phyloP scores from a whole-genome alignment of 176 grass and related monocot genomes.

The Bromus sterilis region DNA sequence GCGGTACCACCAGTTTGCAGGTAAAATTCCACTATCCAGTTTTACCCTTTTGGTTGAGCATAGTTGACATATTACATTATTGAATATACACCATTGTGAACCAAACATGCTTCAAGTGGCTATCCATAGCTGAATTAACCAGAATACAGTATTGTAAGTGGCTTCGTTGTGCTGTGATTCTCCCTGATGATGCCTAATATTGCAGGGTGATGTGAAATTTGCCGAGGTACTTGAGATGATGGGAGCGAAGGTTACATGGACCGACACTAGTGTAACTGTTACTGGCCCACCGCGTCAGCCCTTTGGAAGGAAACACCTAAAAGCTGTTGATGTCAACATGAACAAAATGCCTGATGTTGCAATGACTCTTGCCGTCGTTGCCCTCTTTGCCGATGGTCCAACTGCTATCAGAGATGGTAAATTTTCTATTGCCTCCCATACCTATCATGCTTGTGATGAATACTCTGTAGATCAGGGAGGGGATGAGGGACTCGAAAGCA shows the following conservation, averaged over 20 bases:
- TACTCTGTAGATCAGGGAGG: neutral
- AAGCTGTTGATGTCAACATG: slow-evolving; percentile 94
- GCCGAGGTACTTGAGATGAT: slow-evolving; percentile 97
- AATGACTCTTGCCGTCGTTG: slow-evolving; percentile 96
- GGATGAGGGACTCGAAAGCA: neutral
- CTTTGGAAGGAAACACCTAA: slow-evolving; percentile 68
- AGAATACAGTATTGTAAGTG: neutral
- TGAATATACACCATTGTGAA: neutral
- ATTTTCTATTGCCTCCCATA: neutral
- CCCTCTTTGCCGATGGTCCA: slow-evolving; percentile 89
- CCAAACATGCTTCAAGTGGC: neutral
- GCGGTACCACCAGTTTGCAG: slow-evolving; percentile 92
- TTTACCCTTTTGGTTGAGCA: neutral
- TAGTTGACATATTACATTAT: neutral
- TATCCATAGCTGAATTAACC: neutral
- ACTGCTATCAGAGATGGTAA: slow-evolving; percentile 98
- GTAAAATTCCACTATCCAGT: slow-evolving; percentile 3
- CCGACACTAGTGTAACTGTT: slow-evolving; percentile 81
- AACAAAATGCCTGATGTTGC: slow-evolving; percentile 99
- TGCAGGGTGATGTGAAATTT: slow-evolving; percentile 96
- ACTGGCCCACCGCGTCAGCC: slow-evolving; percentile 72
- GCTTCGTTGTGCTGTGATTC: neutral
- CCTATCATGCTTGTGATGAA: neutral
- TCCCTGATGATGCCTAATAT: neutral
- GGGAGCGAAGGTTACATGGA: slow-evolving; percentile 95